Base-by-base conservation (phyloP, 164 flowering plant species). In the Buxus sempervirens region DNA sequence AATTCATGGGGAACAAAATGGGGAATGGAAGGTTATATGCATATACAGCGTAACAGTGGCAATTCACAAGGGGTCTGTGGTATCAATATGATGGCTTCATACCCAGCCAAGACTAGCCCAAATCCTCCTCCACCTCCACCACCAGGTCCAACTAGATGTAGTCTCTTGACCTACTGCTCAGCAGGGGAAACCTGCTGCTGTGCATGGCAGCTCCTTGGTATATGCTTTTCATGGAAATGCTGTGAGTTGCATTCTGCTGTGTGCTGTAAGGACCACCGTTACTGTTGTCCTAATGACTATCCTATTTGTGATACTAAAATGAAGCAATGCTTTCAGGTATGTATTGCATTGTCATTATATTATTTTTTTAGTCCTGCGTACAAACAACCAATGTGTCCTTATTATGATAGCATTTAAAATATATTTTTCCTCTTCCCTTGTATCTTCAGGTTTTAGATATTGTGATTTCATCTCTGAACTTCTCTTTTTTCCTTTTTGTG, bases 141-240 rank as follows among this genome's bases (percentile, higher is more conserved):
- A 28, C 97, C 99, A 4, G 78, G 80, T 41, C 99, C 99, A 0
- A 82, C 81, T 5, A 86, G 57, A 73, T 95, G 97, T 66, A 77
- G 79, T 70, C 65, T 87, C 51, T 78, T 88, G 20, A 75, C 85
- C 20, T 72, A 73, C 62, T 95, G 97, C 63, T 60, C 76, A 38
- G 72, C 67, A 69, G 96, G 96, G 22, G 86, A 86, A 71, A 95
- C 97, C 24, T 95, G 99, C 74, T 95, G 99, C 60, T 95, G 99
- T 72, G 68, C 85, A 6, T 55, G 69, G 72, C 51, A 64, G 16
- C 7, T 90, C 38, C 45, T 92, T 3, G 96, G 99, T 24, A 42
- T 95, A 36, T 95, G 99, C 78, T 60, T 92, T 19, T 77, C 81
- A 18, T 95, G 97, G 97, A 84, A 83, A 63, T 95, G 99, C 64